phyloP scores from a whole-genome alignment of 306 rosid species.

The Castanospermum australe region DNA sequence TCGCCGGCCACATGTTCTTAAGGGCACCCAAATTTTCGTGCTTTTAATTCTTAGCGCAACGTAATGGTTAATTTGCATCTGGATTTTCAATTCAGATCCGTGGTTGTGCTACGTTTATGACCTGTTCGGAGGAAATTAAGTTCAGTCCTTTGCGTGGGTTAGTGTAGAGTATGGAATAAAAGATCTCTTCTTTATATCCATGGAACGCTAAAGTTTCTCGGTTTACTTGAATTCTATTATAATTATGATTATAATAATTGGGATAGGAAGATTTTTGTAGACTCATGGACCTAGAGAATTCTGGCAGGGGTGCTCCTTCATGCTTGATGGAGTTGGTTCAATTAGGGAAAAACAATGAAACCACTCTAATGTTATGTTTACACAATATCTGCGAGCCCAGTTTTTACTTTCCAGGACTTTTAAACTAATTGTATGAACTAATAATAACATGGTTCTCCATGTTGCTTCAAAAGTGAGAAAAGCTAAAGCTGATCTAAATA shows the following conservation, averaged over 20 bases:
- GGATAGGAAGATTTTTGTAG: neutral
- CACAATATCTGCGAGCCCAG: neutral
- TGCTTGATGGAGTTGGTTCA: neutral
- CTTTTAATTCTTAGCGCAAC: neutral
- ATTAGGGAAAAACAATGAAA: neutral
- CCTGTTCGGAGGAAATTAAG: neutral
- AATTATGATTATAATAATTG: neutral
- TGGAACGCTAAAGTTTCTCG: neutral
- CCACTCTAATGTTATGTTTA: neutral
- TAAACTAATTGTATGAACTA: neutral
- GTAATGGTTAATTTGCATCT: neutral
- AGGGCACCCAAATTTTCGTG: neutral
- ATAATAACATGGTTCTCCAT: neutral
- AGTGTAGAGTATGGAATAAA: neutral
- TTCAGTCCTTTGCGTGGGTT: neutral
- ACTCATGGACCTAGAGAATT: too few relatives aligned
- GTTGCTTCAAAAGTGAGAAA: neutral
- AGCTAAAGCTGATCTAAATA: neutral
- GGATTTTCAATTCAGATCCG: conserved; percentile 16
- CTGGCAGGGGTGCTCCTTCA: neutral
- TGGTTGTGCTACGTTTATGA: neutral
- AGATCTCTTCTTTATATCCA: neutral
- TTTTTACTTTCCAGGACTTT: too few relatives aligned
- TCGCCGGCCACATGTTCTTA: too few relatives aligned
- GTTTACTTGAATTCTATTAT: neutral